A percentile compares a stretch with the other conserved stretches of the same genome.
These are phyloP conservation scores for Acanthamoeba royreba DNA, from an alignment of 208 protist genomes.

Conservation along the genomic window DNA sequence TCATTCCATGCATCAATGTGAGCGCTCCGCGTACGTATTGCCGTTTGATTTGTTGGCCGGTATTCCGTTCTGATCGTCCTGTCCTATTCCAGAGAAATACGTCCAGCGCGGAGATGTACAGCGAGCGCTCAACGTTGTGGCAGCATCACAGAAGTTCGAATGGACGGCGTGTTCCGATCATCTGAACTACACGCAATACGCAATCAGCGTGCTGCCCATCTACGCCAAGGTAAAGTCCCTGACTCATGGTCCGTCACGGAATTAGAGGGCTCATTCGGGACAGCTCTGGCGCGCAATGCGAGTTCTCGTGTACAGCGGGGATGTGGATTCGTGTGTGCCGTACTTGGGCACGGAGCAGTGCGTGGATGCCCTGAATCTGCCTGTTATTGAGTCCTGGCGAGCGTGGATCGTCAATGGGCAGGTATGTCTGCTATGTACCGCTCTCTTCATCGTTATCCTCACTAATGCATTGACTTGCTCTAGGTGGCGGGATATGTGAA, in stretches of 20 bases:
- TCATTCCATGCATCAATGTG: constrained; percentile 55
- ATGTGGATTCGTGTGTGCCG: constrained; percentile 55
- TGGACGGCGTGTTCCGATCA: neutral
- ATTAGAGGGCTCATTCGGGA: neutral
- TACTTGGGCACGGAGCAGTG: constrained; percentile 34
- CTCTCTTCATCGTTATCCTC: neutral
- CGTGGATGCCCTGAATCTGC: neutral
- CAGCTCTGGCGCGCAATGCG: neutral
- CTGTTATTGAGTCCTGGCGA: neutral
- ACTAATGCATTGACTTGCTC: neutral
- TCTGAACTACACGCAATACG: constrained; percentile 7
- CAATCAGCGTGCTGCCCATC: constrained; percentile 32
- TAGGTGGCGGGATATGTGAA: constrained; percentile 37
- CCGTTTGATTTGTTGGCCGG: neutral
- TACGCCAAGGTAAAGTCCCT: neutral
- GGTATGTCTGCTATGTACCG: neutral
- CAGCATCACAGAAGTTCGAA: neutral
- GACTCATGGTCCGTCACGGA: neutral
- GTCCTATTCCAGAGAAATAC: neutral
- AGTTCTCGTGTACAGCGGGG: constrained; percentile 46
- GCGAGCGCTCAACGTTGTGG: neutral
- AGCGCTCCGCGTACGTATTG: neutral
- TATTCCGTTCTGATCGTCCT: no score
- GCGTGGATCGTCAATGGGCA: constrained; percentile 11
- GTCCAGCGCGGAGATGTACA: constrained; percentile 15